Evolutionary conservation across 176 grass and related monocot species (phyloP).

Genomic region (Stipa capillata): DNA sequence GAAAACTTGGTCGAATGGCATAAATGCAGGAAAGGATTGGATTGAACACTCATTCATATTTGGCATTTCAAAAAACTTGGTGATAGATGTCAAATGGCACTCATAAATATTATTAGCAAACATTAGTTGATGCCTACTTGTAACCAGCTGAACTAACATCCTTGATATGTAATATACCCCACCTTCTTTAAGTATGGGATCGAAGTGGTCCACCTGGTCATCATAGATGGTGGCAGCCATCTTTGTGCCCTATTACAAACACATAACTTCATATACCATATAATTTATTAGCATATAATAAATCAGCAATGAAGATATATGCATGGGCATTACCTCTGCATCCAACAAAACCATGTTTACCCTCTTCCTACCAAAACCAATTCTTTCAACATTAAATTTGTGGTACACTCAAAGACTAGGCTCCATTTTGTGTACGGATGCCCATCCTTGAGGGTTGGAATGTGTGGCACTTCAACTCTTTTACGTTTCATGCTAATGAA

Average conservation of each 20-base stretch:
- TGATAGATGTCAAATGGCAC: neutral
- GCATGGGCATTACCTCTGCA: too few species aligned
- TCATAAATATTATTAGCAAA: neutral
- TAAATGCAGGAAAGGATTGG: neutral
- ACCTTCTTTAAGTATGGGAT: neutral
- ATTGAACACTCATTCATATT: neutral
- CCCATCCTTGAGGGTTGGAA: too few species aligned
- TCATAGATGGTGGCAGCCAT: neutral
- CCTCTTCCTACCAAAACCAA: too few species aligned
- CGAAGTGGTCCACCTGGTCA: too few species aligned
- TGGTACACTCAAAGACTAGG: too few species aligned
- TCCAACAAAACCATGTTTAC: too few species aligned
- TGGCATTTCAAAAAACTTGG: neutral
- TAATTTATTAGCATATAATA: too few species aligned
- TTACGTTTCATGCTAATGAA: too few species aligned
- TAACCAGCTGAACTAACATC: neutral
- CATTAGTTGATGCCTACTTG: neutral
- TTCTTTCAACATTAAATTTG: too few species aligned
- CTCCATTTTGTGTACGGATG: too few species aligned
- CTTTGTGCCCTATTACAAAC: neutral
- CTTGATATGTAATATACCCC: neutral
- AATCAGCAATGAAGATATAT: too few species aligned
- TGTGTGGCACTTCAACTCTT: too few species aligned
- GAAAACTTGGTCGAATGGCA: neutral
- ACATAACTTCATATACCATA: neutral